Evolutionary conservation across 495 filamentous ascomycete species (phyloP), one percentile per base, ranked within the genome.

Genomic region (Penicillium ochrochloron): DNA sequence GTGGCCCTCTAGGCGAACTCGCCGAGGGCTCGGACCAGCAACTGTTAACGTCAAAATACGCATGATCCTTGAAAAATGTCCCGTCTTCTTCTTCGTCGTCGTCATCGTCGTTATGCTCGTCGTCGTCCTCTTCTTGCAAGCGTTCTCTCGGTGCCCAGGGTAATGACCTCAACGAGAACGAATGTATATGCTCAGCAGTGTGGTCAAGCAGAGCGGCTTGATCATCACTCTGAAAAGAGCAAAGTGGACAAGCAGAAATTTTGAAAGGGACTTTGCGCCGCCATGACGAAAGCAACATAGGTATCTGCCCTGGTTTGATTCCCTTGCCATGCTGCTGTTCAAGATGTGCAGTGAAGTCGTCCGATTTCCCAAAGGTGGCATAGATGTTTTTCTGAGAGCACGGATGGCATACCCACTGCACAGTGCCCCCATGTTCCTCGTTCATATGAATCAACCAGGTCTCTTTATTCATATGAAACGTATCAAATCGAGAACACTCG

Each of bases 111-210:
- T 39, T 12, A 27, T 27, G 25, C 35, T 39, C 1, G 2, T 9
- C 39, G 4, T 42, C 39, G 4, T 42, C 15, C 0, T 9, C 14
- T 17, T 42, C n/a, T 21, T 21, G 2, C 17, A 44, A 21, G n/a
- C 41, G 1, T 15, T 27, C 21, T 5, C 46, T 27, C 23, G 46
- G 46, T 0, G 46, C 46, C 46, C 46, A 50, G 14, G 46, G 46
- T 10, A 50, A 27, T 0, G 46, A 50, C 23, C 46, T 27, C 21
- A 50, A 9, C 21, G 46, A 50, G 11, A 50, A 50, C 17, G 23
- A 50, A 12, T 50, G 46, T 27, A 50, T 12, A 29, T 50, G 46
- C 46, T 50, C 46, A 29, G 46, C 46, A 50, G 46, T 50, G 17
- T 50, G 46, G 23, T 50, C 23, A 12, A 50, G 12, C 0, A 50